Conservation (phyloP, 345 rosid species). For the Garcia nutans region DNA sequence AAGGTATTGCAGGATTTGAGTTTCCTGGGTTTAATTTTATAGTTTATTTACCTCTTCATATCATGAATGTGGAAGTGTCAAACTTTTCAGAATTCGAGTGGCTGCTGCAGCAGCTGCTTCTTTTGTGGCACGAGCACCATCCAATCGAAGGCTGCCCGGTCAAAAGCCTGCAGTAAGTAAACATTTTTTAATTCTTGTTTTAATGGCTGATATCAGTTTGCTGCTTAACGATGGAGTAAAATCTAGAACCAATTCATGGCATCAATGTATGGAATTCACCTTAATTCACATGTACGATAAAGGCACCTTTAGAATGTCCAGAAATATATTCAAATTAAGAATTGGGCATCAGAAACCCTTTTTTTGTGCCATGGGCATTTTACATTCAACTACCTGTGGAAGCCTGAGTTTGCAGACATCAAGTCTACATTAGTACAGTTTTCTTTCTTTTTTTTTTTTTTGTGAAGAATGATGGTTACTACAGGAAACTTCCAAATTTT, state of each 20-base stretch:
- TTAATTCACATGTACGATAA: background rate
- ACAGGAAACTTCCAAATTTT: background rate
- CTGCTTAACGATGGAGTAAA: background rate
- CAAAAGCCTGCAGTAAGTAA: slow-evolving; percentile 42
- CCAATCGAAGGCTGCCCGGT: slow-evolving; percentile 36
- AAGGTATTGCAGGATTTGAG: slow-evolving; percentile 41
- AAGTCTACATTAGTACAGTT: background rate
- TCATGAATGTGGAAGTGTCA: slow-evolving; percentile 3
- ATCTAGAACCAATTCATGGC: background rate
- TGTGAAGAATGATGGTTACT: background rate
- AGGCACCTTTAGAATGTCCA: slow-evolving; percentile 1
- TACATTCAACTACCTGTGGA: background rate
- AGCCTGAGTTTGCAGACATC: background rate
- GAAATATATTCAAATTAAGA: background rate
- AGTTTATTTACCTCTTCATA: background rate
- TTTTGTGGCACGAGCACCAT: slow-evolving; percentile 48
- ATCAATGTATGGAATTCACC: background rate
- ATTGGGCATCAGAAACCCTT: too few relatives aligned
- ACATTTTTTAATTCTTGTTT: background rate
- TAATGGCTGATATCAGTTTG: background rate
- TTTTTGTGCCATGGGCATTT: background rate
- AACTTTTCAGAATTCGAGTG: slow-evolving; percentile 56
- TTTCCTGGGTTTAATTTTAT: background rate
- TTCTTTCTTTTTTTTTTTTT: too few relatives aligned
- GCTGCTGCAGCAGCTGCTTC: slow-evolving; percentile 69